Evolutionary conservation across 495 filamentous ascomycete genomes (phyloP).

Genomic region (Cercophora newfieldiana): DNA sequence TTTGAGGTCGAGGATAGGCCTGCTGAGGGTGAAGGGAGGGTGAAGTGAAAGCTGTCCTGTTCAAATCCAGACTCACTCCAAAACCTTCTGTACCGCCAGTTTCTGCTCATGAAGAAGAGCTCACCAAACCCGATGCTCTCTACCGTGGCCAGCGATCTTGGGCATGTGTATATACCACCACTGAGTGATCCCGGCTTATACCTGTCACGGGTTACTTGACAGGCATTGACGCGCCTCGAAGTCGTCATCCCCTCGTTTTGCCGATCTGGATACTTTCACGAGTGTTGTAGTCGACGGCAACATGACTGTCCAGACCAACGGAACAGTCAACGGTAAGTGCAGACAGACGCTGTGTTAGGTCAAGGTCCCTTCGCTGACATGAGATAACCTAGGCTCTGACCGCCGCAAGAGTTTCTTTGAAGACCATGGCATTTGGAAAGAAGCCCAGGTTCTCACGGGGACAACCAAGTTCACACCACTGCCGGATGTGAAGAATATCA

Average conservation of each 20-base stretch:
- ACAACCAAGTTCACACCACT: conserved; percentile 63
- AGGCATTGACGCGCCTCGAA: background rate
- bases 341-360: background rate
- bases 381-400: background rate
- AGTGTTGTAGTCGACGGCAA: background rate
- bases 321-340: conserved; percentile 9
- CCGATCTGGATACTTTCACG: background rate
- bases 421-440: conserved; percentile 60
- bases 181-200: background rate
- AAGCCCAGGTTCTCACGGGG: conserved; percentile 64
- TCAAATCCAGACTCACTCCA: background rate
- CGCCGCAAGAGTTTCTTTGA: conserved; percentile 46
- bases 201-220: background rate
- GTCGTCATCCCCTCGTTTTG: background rate
- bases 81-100: background rate
- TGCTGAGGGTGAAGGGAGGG: background rate
- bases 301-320: conserved; percentile 13
- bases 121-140: background rate
- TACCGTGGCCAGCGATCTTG: background rate
- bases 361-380: background rate
- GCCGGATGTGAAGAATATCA: conserved; percentile 65
- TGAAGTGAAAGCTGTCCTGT: background rate
- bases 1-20: background rate
- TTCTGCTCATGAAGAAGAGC: background rate
- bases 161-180: background rate